These are phyloP conservation scores for Alternaria sp. DNA, from an alignment of 2,329 filamentous ascomycete species.

Conservation along the genomic window DNA sequence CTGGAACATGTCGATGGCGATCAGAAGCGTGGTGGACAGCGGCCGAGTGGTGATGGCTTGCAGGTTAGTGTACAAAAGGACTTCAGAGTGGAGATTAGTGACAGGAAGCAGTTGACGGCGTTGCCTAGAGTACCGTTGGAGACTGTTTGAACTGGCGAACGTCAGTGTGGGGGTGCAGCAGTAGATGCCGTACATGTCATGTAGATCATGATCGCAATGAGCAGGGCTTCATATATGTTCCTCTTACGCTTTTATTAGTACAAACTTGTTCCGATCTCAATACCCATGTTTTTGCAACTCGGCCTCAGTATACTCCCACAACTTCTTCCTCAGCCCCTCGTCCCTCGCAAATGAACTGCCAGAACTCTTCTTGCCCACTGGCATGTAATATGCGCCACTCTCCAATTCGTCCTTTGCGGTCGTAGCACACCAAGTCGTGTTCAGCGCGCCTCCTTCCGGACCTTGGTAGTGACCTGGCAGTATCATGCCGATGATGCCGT, in stretches of 20 bases:
- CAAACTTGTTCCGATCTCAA: slow-evolving; percentile 6
- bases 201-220: background rate
- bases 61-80: slow-evolving; percentile 7
- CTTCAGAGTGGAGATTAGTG: slow-evolving; percentile 2
- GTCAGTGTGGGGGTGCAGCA: background rate
- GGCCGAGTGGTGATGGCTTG: background rate
- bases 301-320: slow-evolving; percentile 49
- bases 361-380: slow-evolving; percentile 33
- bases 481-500: slow-evolving; percentile 24
- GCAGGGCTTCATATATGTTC: background rate
- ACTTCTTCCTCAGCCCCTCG: slow-evolving; percentile 41
- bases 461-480: slow-evolving; percentile 40
- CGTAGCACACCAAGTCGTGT: slow-evolving; percentile 53
- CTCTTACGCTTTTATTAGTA: background rate
- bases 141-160: background rate
- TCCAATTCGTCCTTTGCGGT: slow-evolving; percentile 41
- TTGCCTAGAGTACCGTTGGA: background rate
- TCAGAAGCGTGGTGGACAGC: background rate
- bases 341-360: slow-evolving; percentile 37
- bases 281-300: slow-evolving; percentile 44
- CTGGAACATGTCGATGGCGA: background rate
- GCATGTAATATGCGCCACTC: slow-evolving; percentile 53
- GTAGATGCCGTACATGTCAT: background rate
- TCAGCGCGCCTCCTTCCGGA: slow-evolving; percentile 47
- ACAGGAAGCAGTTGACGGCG: background rate